Percentiles rank a stretch among this genome's conserved stretches.
Evolutionary conservation across 1,284 basidiomycete genomes (phyloP).

Genomic region (Fistulina hepatica): DNA sequence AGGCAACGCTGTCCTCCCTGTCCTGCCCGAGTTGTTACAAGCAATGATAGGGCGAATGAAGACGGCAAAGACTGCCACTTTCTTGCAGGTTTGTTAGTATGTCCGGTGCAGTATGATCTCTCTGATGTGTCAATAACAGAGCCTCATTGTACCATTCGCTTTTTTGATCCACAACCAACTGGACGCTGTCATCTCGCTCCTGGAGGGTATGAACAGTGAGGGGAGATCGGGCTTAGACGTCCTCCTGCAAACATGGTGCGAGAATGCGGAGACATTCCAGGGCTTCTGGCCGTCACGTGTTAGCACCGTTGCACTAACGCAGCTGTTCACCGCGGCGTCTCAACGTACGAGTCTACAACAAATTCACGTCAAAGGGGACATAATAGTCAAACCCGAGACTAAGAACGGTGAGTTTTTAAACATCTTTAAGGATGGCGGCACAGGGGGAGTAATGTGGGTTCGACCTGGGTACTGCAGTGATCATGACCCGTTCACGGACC

Average conservation of each 20-base stretch:
- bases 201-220: conserved; percentile 53
- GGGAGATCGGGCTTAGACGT: conserved; percentile 64
- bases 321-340: conserved; percentile 50
- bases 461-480: conserved; percentile 43
- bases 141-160: conserved; percentile 84
- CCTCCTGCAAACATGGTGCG: conserved; percentile 84
- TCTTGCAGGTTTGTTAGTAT: conserved; percentile 55
- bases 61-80: conserved; percentile 79
- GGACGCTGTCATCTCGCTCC: conserved; percentile 63
- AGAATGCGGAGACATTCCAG: conserved; percentile 88
- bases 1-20: conserved; percentile 66
- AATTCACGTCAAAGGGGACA: conserved; percentile 83
- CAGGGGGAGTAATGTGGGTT: conserved; percentile 8
- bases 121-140: conserved; percentile 30
- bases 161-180: conserved; percentile 83
- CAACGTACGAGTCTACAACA: conserved; percentile 53
- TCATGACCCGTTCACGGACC: conserved; percentile 91
- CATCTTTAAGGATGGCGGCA: conserved; percentile 2
- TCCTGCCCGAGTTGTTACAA: conserved; percentile 76
- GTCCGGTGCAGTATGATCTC: not conserved
- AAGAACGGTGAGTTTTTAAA: conserved; percentile 63
- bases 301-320: conserved; percentile 73
- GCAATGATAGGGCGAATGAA: conserved; percentile 77
- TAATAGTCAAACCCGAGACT: conserved; percentile 73
- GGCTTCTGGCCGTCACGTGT: conserved; percentile 88